phyloP scores from a whole-genome alignment of 2,329 filamentous ascomycete species.

The Cladosporium sp. region DNA sequence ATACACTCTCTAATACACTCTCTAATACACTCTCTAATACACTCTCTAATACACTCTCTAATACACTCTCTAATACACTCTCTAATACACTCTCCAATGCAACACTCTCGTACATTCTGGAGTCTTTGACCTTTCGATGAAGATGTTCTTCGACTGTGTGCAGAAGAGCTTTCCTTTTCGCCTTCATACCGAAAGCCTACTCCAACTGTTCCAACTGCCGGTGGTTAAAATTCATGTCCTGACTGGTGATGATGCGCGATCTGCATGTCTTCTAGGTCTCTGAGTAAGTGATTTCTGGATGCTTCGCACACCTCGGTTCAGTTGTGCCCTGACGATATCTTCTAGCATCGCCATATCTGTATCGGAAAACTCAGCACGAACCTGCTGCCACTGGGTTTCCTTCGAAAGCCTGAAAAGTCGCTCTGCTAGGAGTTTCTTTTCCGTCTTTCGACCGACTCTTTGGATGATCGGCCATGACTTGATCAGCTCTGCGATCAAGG shows the following conservation, averaged over 20 bases:
- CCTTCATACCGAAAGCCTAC: not conserved
- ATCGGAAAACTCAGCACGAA: slow-evolving; percentile 10
- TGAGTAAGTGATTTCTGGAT: not conserved
- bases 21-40: not conserved
- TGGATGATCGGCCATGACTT: slow-evolving; percentile 10
- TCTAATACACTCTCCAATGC: not conserved
- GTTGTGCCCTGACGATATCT: slow-evolving; percentile 6
- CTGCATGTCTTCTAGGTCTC: slow-evolving; percentile 9
- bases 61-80: not conserved
- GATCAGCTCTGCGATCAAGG: slow-evolving; percentile 8
- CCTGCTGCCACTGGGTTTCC: slow-evolving; percentile 9
- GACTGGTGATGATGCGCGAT: slow-evolving; percentile 1
- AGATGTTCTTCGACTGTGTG: not conserved
- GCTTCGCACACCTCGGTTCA: slow-evolving; percentile 1
- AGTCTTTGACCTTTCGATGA: slow-evolving; percentile 5
- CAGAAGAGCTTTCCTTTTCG: not conserved
- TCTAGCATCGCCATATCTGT: slow-evolving; percentile 11
- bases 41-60: not conserved
- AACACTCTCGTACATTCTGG: not conserved
- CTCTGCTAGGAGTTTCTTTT: slow-evolving; percentile 14
- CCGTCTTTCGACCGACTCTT: slow-evolving; percentile 7
- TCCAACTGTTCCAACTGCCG: not conserved
- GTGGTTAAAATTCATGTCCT: not conserved
- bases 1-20: too few relatives aligned
- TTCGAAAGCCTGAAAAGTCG: slow-evolving; percentile 12